phyloP scores from a whole-genome alignment of 2,329 filamentous ascomycete species.

The Hypoxylon sp. region DNA sequence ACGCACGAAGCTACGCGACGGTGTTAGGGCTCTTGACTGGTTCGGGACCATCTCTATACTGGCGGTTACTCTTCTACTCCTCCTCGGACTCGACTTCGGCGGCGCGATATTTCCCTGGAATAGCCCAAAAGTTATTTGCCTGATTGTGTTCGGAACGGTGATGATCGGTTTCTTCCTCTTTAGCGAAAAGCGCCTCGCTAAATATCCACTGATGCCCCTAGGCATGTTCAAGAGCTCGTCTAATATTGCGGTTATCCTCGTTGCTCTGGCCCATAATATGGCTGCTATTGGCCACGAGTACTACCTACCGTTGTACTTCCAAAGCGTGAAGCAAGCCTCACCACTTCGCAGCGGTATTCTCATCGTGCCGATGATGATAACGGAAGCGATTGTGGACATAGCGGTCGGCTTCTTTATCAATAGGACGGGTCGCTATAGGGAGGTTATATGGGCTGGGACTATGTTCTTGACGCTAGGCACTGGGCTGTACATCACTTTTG shows the following conservation, averaged over 20 bases:
- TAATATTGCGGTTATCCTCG: slow-evolving; percentile 51
- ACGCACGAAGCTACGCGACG: slow-evolving; percentile 59
- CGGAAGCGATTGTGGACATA: slow-evolving; percentile 54
- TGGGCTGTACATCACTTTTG: slow-evolving; percentile 54
- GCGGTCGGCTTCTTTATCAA: slow-evolving; percentile 53
- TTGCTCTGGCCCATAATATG: slow-evolving; percentile 56
- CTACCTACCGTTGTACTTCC: slow-evolving; percentile 60
- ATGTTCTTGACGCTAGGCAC: slow-evolving; percentile 55
- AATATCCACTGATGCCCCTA: slow-evolving; percentile 56
- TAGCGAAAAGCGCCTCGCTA: slow-evolving; percentile 56
- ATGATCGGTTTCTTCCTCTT: slow-evolving; percentile 55
- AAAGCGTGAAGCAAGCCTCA: slow-evolving; percentile 56
- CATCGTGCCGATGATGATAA: slow-evolving; percentile 56
- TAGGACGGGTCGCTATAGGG: slow-evolving; percentile 53
- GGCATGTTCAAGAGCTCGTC: slow-evolving; percentile 55
- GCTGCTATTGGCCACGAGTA: slow-evolving; percentile 60
- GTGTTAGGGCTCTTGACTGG: slow-evolving; percentile 66
- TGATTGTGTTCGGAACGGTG: slow-evolving; percentile 58
- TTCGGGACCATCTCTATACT: slow-evolving; percentile 58
- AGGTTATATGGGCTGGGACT: slow-evolving; percentile 58
- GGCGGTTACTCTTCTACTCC: slow-evolving; percentile 55
- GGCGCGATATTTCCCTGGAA: slow-evolving; percentile 59
- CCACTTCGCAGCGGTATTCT: slow-evolving; percentile 55
- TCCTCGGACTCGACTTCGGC: slow-evolving; percentile 61
- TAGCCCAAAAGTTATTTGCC: slow-evolving; percentile 54